These are phyloP conservation scores for Sarocladium brachiariae DNA, from an alignment of 2,329 filamentous ascomycete species.

Conservation along the genomic window DNA sequence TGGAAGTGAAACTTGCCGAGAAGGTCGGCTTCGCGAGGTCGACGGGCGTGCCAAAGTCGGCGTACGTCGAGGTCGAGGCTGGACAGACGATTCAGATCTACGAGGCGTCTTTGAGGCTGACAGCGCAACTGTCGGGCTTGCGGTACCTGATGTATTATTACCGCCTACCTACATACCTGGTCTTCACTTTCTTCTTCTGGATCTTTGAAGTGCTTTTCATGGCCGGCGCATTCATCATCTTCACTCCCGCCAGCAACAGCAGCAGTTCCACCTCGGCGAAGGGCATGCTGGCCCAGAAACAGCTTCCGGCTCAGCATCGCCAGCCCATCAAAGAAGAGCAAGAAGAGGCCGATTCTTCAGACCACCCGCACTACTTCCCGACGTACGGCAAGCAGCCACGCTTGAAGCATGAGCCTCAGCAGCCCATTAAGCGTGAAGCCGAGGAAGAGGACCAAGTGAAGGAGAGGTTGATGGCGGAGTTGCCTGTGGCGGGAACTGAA, in stretches of 20 bases:
- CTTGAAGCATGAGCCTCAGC: conserved; percentile 31
- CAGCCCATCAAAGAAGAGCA: conserved; percentile 16
- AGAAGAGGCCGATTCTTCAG: conserved; percentile 26
- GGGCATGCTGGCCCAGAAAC: conserved; percentile 11
- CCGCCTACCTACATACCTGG: conserved; percentile 59
- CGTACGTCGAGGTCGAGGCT: conserved; percentile 61
- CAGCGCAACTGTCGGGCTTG: conserved; percentile 68
- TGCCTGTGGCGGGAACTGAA: conserved; percentile 30
- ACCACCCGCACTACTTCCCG: conserved; percentile 37
- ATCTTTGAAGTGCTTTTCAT: conserved; percentile 62
- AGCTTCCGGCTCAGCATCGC: conserved; percentile 12
- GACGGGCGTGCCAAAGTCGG: conserved; percentile 29
- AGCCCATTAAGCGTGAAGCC: conserved; percentile 26
- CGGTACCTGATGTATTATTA: conserved; percentile 85
- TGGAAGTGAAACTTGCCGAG: conserved; percentile 64
- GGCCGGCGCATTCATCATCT: conserved; percentile 57
- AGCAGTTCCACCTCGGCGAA: no score
- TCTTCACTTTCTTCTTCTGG: conserved; percentile 73
- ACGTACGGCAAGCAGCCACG: conserved; percentile 31
- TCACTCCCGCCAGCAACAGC: conserved; percentile 26
- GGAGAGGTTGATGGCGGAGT: conserved; percentile 23
- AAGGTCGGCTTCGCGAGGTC: conserved; percentile 52
- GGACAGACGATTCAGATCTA: conserved; percentile 71
- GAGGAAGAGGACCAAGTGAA: conserved; percentile 18
- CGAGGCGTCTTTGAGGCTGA: conserved; percentile 57